Evolutionary conservation across 768 basidiomycete genomes (phyloP).

Genomic region (Lanmaoa rubissima): DNA sequence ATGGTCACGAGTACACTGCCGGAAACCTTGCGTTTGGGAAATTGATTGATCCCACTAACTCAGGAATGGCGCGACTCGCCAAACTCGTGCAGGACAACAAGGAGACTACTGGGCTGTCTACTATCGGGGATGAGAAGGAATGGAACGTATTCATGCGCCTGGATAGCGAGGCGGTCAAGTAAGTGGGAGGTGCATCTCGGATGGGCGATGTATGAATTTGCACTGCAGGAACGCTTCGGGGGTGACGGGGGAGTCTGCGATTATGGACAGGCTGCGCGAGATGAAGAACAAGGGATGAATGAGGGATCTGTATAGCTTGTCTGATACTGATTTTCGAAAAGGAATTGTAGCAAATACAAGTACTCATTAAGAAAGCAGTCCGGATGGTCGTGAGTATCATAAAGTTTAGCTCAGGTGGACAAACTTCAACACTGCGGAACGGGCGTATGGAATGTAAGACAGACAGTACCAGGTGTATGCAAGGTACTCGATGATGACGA

Average conservation of each 20-base stretch:
- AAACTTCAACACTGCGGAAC: conserved; percentile 65
- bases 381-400: conserved; percentile 7
- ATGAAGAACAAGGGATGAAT: conserved; percentile 60
- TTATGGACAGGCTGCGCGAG: conserved; percentile 75
- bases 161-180: conserved; percentile 61
- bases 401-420: conserved; percentile 42
- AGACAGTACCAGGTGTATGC: conserved; percentile 89
- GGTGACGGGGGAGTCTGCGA: conserved; percentile 41
- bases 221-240: conserved; percentile 48
- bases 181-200: conserved; percentile 23
- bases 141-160: conserved; percentile 97
- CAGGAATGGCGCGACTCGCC: conserved; percentile 56
- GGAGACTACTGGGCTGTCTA: conserved; percentile 76
- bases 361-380: neutral
- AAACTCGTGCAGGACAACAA: conserved; percentile 56
- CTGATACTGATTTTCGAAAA: neutral
- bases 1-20: conserved; percentile 90
- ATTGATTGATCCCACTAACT: conserved; percentile 60
- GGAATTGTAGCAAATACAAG: neutral
- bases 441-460: conserved; percentile 91
- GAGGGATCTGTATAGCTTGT: no score
- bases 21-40: conserved; percentile 71
- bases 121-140: conserved; percentile 89
- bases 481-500: conserved; percentile 88
- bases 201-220: neutral